Conservation (phyloP, 495 filamentous ascomycete species). For the Penicillium canescens region DNA sequence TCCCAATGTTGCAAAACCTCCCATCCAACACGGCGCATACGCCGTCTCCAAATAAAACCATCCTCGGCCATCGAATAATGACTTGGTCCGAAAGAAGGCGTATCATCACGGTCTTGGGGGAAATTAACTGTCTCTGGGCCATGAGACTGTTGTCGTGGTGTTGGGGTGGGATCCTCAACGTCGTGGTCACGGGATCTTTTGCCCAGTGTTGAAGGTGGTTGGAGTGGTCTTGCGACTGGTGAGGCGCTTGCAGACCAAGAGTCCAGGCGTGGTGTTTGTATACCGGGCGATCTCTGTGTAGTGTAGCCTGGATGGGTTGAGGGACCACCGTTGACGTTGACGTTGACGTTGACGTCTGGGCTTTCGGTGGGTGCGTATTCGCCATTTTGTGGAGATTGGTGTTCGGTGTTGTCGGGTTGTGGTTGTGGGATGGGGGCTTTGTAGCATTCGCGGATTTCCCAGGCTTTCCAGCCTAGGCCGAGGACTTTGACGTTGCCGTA, state of each 20-base stretch:
- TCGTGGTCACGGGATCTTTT: conserved; percentile 28
- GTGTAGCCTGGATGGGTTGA: neutral
- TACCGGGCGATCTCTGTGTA: neutral
- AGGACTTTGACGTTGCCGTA: conserved; percentile 37
- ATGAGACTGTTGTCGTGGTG: neutral
- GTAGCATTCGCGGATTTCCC: conserved; percentile 39
- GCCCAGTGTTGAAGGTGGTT: conserved; percentile 24
- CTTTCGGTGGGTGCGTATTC: neutral
- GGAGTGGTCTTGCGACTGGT: neutral
- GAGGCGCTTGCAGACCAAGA: neutral
- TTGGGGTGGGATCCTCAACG: neutral
- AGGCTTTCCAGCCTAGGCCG: conserved; percentile 43
- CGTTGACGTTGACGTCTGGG: neutral
- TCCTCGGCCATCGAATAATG: conserved; percentile 9
- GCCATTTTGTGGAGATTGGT: conserved; percentile 11
- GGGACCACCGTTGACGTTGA: neutral
- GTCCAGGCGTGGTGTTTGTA: neutral
- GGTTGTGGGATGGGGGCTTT: conserved; percentile 19
- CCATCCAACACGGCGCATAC: conserved; percentile 39
- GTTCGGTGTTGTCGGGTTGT: conserved; percentile 2
- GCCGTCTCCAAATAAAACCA: conserved; percentile 29
- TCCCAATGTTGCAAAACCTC: conserved; percentile 45
- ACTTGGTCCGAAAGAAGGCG: neutral
- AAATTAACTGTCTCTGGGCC: neutral
- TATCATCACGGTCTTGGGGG: neutral